Conservation (phyloP, 306 rosid species). For the Cicer chorassanicum region DNA sequence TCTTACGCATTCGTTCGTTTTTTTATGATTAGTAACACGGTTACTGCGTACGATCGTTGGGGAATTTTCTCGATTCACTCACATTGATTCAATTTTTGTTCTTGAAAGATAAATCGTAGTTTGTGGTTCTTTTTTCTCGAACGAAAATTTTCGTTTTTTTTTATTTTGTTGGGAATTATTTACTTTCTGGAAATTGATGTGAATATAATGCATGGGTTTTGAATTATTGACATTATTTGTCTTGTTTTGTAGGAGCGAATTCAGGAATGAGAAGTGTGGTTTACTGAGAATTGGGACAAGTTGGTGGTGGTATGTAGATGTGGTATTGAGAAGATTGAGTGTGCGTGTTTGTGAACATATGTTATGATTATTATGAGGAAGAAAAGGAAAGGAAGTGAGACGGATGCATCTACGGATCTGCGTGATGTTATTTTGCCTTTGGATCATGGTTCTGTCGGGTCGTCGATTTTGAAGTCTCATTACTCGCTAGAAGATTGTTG, state of each 20-base stretch:
- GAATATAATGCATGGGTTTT: constrained; percentile 16
- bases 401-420: constrained; percentile 57
- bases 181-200: constrained; percentile 17
- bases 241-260: constrained; percentile 40
- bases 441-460: constrained; percentile 54
- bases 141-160: neutral
- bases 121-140: neutral
- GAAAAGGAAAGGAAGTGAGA: constrained; percentile 91
- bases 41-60: constrained; percentile 4
- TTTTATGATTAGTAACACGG: constrained; percentile 12
- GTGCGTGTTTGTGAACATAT: constrained; percentile 39
- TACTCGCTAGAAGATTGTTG: constrained; percentile 84
- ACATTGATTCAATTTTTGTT: constrained; percentile 25
- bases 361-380: constrained; percentile 77
- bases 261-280: constrained; percentile 13
- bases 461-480: constrained; percentile 67
- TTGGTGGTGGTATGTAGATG: constrained; percentile 38
- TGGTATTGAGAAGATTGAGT: constrained; percentile 19
- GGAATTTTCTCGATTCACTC: constrained; percentile 7
- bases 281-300: constrained; percentile 4
- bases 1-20: neutral
- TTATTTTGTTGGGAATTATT: neutral
- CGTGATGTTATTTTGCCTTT: constrained; percentile 50
- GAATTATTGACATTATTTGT: constrained; percentile 22
- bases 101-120: neutral